Percentiles rank a stretch among this genome's conserved stretches.
These are phyloP conservation scores for Aegle marmelos DNA, from an alignment of 345 rosid species.

Conservation along the genomic window DNA sequence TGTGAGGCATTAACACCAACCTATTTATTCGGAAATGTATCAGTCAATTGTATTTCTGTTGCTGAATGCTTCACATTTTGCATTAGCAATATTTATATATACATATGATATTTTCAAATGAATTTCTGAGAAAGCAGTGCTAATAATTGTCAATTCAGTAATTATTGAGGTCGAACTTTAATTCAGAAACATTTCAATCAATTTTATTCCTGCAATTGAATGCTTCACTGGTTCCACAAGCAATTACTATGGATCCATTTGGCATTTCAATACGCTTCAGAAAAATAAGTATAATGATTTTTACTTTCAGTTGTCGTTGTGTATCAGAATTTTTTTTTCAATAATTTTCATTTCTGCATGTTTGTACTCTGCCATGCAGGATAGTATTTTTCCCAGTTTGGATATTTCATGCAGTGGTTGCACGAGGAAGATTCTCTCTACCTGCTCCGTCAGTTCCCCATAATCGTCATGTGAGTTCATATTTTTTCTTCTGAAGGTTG, in stretches of 20 bases:
- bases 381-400: conserved; percentile 77
- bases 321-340: neutral
- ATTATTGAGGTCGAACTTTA: neutral
- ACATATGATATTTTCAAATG: neutral
- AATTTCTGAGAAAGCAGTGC: neutral
- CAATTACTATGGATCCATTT: too few species aligned
- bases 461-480: conserved; percentile 72
- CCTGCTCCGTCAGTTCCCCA: conserved; percentile 96
- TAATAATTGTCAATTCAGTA: neutral
- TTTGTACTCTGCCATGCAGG: conserved; percentile 46
- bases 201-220: too few species aligned
- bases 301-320: too few species aligned
- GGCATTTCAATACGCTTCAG: too few species aligned
- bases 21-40: too few species aligned
- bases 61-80: neutral
- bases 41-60: too few species aligned
- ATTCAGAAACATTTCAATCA: too few species aligned
- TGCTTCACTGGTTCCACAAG: too few species aligned
- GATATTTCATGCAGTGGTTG: conserved; percentile 90
- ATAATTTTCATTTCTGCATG: conserved; percentile 2
- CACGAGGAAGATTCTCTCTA: conserved; percentile 92
- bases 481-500: neutral
- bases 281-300: too few species aligned
- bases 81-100: neutral
- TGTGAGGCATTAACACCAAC: too few species aligned